Evolutionary conservation across 192 early-diverging fungal species (phyloP).

Genomic region (Geranomyces variabilis): DNA sequence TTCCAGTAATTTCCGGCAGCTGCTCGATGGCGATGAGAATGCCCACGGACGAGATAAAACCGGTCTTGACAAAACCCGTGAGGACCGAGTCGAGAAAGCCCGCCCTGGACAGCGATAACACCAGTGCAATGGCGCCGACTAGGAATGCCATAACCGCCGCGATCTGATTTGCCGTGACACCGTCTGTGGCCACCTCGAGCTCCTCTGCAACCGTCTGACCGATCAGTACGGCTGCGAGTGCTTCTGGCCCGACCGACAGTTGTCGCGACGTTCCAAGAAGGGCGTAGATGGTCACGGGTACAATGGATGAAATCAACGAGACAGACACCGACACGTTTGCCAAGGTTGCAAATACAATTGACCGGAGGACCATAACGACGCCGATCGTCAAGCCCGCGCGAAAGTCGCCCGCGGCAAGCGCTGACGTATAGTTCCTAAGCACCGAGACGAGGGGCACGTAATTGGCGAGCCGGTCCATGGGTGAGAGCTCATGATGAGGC

Average conservation of each 20-base stretch:
- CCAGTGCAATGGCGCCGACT: conserved; percentile 36
- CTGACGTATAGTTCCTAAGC: background rate
- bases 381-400: conserved; percentile 43
- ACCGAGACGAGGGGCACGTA: conserved; percentile 9
- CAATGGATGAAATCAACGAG: conserved; percentile 44
- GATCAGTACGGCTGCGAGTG: conserved; percentile 38
- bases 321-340: conserved; percentile 38
- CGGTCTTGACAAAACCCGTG: conserved; percentile 43
- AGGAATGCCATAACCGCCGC: conserved; percentile 35
- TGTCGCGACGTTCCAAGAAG: conserved; percentile 46
- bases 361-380: conserved; percentile 46
- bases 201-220: conserved; percentile 34
- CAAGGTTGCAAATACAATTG: conserved; percentile 46
- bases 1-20: conserved; percentile 35
- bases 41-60: conserved; percentile 32
- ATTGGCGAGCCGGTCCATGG: background rate
- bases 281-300: conserved; percentile 48
- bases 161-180: conserved; percentile 28
- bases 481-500: background rate
- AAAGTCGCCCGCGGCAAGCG: conserved; percentile 32
- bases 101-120: conserved; percentile 32
- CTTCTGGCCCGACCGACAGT: conserved; percentile 49
- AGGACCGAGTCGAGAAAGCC: conserved; percentile 52
- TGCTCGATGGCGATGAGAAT: conserved; percentile 47
- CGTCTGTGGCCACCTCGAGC: background rate